These are phyloP conservation scores for Albizia julibrissin DNA, from an alignment of 306 rosid species.

Conservation along the genomic window DNA sequence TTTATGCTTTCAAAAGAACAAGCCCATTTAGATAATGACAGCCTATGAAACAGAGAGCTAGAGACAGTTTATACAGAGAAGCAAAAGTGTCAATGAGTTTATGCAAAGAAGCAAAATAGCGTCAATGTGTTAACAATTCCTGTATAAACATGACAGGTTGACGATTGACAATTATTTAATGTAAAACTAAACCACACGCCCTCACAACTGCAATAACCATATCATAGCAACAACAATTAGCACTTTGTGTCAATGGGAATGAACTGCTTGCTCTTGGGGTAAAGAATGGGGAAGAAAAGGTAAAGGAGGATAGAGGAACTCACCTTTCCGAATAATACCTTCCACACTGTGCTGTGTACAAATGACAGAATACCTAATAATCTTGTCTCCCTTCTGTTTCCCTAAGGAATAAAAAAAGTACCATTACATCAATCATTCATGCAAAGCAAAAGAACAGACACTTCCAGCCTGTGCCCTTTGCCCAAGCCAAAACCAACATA, in stretches of 20 bases:
- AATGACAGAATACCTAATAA: constrained; percentile 87
- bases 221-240: background rate
- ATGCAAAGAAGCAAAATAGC: background rate
- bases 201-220: background rate
- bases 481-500: constrained; percentile 18
- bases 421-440: constrained; percentile 17
- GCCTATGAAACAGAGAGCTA: background rate
- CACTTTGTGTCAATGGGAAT: background rate
- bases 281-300: background rate
- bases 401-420: constrained; percentile 54
- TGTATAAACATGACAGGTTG: background rate
- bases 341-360: constrained; percentile 99
- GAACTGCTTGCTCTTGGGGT: background rate
- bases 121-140: constrained; percentile 16
- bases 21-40: background rate
- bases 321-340: constrained; percentile 96
- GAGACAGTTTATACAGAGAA: background rate
- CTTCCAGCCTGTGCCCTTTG: background rate
- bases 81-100: constrained; percentile 3
- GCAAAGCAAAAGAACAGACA: constrained; percentile 2
- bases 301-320: constrained; percentile 21
- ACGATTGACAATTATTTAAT: background rate
- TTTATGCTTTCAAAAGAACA: background rate
- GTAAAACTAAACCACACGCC: background rate
- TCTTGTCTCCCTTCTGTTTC: constrained; percentile 96